Conservation (phyloP, 169 alveolate genomes). For the Cryptosporidium bovis region DNA sequence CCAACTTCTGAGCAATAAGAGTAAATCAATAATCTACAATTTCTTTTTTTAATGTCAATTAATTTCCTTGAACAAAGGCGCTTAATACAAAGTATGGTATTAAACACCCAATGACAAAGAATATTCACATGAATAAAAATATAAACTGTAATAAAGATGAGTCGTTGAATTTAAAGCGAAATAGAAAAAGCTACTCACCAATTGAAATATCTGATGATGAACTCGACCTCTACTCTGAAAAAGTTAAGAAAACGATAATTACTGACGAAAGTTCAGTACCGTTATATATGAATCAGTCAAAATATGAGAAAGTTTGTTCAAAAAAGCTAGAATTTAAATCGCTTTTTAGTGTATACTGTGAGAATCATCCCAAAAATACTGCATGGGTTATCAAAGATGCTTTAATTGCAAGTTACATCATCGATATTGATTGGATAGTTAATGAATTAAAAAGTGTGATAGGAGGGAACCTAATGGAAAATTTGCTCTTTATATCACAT, state of each 20-base stretch:
- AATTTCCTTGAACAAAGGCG: not conserved
- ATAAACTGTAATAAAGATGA: too few species aligned
- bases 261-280: not conserved
- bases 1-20: not conserved
- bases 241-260: too few species aligned
- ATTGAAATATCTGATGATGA: too few species aligned
- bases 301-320: slow-evolving; percentile 8
- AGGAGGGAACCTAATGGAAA: not conserved
- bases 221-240: too few species aligned
- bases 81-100: not conserved
- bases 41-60: not conserved
- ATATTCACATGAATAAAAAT: too few species aligned
- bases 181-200: too few species aligned
- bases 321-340: slow-evolving; percentile 4
- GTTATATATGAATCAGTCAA: slow-evolving; percentile 20
- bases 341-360: slow-evolving; percentile 10
- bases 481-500: not conserved
- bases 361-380: not conserved
- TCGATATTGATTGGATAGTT: slow-evolving; percentile 42
- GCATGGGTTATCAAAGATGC: slow-evolving; percentile 22
- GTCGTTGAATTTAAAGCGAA: too few species aligned
- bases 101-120: too few species aligned
- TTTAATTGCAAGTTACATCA: slow-evolving; percentile 38
- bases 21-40: not conserved
- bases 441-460: slow-evolving; percentile 9